phyloP scores from a whole-genome alignment of 179 eudicot genomes.

The Heliamphora pulchella region DNA sequence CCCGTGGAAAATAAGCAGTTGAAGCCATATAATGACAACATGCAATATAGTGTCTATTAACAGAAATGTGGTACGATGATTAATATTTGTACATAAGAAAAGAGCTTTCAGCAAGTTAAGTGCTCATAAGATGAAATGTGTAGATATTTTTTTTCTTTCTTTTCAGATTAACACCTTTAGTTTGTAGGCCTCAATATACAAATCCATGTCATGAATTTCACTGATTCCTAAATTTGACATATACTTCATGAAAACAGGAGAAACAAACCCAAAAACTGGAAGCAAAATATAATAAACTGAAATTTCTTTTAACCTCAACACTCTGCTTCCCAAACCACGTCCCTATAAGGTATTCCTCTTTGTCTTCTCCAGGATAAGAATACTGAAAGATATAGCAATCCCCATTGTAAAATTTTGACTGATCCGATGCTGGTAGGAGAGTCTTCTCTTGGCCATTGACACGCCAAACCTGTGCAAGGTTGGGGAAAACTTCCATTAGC shows the following conservation, averaged over 20 bases:
- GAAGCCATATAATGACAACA: neutral
- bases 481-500: neutral
- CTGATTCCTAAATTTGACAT: neutral
- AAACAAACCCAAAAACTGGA: neutral
- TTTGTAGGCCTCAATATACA: neutral
- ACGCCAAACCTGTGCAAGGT: constrained; percentile 76
- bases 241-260: neutral
- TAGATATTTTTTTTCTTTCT: neutral
- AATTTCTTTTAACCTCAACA: constrained; percentile 47
- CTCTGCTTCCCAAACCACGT: constrained; percentile 95
- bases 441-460: constrained; percentile 60
- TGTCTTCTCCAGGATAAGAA: constrained; percentile 76
- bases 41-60: neutral
- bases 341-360: constrained; percentile 83
- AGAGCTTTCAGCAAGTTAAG: neutral
- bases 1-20: neutral
- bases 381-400: constrained; percentile 92
- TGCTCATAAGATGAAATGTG: neutral
- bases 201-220: neutral
- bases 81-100: neutral
- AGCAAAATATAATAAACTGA: neutral
- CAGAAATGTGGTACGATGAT: neutral
- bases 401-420: constrained; percentile 85
- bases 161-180: neutral
- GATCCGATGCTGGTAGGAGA: constrained; percentile 62